These are phyloP conservation scores for Termitomyces sp. DNA, from an alignment of 768 basidiomycete species.

Conservation along the genomic window DNA sequence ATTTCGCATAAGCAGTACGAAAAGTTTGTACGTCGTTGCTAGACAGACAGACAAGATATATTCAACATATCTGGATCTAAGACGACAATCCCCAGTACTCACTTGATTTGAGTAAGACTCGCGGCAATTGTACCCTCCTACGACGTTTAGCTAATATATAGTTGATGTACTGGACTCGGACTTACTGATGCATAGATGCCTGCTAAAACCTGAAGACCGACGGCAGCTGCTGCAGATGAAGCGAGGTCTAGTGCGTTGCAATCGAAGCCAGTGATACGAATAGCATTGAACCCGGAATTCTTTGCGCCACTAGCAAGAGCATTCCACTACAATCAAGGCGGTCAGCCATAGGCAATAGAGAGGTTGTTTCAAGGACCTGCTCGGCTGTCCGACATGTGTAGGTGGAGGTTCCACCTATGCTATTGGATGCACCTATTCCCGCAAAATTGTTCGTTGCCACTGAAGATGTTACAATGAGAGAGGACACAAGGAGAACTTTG, in stretches of 20 bases:
- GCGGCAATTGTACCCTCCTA: slow-evolving; percentile 28
- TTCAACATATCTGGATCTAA: neutral
- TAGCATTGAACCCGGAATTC: slow-evolving; percentile 25
- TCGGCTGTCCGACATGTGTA: slow-evolving; percentile 30
- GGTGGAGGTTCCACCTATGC: slow-evolving; percentile 18
- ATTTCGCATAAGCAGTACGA: slow-evolving; percentile 23
- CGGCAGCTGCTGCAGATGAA: slow-evolving; percentile 26
- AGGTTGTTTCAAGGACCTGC: slow-evolving; percentile 16
- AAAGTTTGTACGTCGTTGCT: slow-evolving; percentile 32
- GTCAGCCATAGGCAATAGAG: neutral
- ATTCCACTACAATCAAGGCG: slow-evolving; percentile 25
- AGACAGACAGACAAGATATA: neutral
- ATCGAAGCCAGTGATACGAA: slow-evolving; percentile 30
- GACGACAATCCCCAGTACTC: neutral
- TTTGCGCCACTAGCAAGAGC: slow-evolving; percentile 23
- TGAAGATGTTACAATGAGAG: slow-evolving; percentile 9
- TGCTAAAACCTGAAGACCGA: slow-evolving; percentile 25
- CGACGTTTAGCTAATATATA: neutral
- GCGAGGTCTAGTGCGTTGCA: slow-evolving; percentile 29
- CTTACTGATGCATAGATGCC: slow-evolving; percentile 27
- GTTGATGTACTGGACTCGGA: neutral
- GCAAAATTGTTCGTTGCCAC: slow-evolving; percentile 25
- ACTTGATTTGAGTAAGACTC: slow-evolving; percentile 23
- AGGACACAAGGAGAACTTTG: slow-evolving; percentile 2
- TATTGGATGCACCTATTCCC: slow-evolving; percentile 28